Conservation (phyloP, 1,284 basidiomycete genomes). For the Meira miltonrushii region DNA sequence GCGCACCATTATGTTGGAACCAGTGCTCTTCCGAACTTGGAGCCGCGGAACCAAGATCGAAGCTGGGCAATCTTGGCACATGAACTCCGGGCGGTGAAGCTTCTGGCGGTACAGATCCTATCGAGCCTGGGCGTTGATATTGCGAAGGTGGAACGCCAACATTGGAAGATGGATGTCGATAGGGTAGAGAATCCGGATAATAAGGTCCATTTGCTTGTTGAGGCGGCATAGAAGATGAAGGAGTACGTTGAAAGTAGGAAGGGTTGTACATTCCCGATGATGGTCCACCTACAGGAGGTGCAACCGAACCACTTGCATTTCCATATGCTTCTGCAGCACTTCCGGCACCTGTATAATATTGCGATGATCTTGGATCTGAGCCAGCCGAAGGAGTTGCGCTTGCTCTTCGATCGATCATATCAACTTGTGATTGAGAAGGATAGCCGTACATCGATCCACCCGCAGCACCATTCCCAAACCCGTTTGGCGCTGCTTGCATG, state of each 20-base stretch:
- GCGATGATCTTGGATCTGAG: slow-evolving; percentile 12
- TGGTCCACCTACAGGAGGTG: neutral
- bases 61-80: slow-evolving; percentile 22
- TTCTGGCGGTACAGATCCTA: neutral
- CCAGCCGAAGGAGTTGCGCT: slow-evolving; percentile 16
- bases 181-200: neutral
- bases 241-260: neutral
- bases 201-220: neutral
- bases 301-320: neutral
- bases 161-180: slow-evolving; percentile 1
- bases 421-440: slow-evolving; percentile 2
- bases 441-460: neutral
- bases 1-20: slow-evolving; percentile 8
- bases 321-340: slow-evolving; percentile 11
- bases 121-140: neutral
- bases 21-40: slow-evolving; percentile 14
- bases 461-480: too few relatives aligned
- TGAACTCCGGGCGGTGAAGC: neutral
- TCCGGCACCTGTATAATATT: slow-evolving; percentile 7
- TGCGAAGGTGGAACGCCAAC: neutral
- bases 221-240: neutral
- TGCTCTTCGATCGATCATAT: slow-evolving; percentile 18
- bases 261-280: neutral
- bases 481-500: neutral
- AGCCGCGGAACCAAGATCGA: slow-evolving; percentile 18